A percentile compares a stretch with the other conserved stretches of the same genome.
These are phyloP conservation scores for Mucor saturninus DNA, from an alignment of 371 early-diverging fungal genomes.

Conservation along the genomic window DNA sequence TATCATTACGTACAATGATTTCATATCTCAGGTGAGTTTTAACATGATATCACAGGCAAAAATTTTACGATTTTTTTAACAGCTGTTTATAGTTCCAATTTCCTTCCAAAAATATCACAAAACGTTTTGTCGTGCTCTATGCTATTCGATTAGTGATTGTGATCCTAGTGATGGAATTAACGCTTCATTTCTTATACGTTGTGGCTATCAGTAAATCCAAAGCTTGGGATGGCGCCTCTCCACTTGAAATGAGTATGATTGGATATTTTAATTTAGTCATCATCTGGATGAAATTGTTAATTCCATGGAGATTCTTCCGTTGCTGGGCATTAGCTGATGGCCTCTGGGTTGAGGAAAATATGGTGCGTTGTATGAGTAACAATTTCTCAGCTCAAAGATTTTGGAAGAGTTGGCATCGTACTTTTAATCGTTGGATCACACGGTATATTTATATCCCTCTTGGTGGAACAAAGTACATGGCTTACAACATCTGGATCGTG, in stretches of 20 bases:
- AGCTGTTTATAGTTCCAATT: constrained; percentile 47
- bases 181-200: constrained; percentile 81
- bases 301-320: constrained; percentile 95
- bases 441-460: constrained; percentile 92
- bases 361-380: constrained; percentile 92
- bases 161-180: constrained; percentile 80
- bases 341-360: constrained; percentile 86
- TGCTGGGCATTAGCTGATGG: constrained; percentile 91
- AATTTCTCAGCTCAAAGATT: constrained; percentile 90
- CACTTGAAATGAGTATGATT: constrained; percentile 78
- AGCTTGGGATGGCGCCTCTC: constrained; percentile 78
- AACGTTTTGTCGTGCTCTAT: constrained; percentile 43
- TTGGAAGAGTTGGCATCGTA: constrained; percentile 94
- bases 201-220: constrained; percentile 84
- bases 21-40: constrained; percentile 74
- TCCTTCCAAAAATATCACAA: constrained; percentile 50
- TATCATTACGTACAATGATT: constrained; percentile 93
- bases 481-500: constrained; percentile 76
- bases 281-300: constrained; percentile 89
- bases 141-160: constrained; percentile 53
- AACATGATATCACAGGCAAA: not conserved
- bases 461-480: constrained; percentile 73
- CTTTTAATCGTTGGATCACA: constrained; percentile 89
- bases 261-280: constrained; percentile 84
- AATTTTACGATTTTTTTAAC: too few relatives aligned